Base-by-base conservation (phyloP, 1,284 basidiomycete species). In the Naganishia cerealis region DNA sequence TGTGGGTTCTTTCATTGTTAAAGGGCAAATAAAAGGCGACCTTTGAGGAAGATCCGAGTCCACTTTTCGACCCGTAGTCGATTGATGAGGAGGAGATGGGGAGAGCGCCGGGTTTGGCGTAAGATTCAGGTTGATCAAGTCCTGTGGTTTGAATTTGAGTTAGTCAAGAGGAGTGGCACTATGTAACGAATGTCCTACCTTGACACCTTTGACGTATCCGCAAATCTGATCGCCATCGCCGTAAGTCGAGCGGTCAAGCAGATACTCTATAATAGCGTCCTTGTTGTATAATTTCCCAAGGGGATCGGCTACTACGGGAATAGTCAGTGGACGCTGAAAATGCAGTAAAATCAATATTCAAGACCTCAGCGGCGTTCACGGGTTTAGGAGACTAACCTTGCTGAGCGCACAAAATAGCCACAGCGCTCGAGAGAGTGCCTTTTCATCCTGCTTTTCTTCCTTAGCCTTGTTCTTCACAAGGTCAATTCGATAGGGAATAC, bases 261-360 rank as follows among this genome's bases (percentile, higher is more conserved):
- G 83, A 78, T 88, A 94, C 77, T 94, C 91, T 57, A 96, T 85
- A 52, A 96, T 82, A 0, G 92, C 87, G 75, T 94, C 93, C 78
- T 94, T 95, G 81, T 96, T 97, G 78, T 95, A 96, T 1, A 96
- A 83, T 78, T 93, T 94, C 33, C 94, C 94, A 0, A 96, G 83
- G 0, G 88, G 87, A 80, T 92, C 94, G 0, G 92, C 88, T 0
- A 95, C 93, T 15, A 95, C 84, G 0, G 93, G 94, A 71, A 91
- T 87, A 73, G 88, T 86, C 2, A 96, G 83, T n/a, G 87, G 87
- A 70, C 86, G 86, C 91, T 94, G 74, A 38, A 2, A 3, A 33
- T 16, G 24, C 16, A 58, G 15, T 36, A 50, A 70, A 38, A 55
- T 18, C 16, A 67, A 10, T 66, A n/a, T 70, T 1, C 70, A 55